Evolutionary conservation across 306 rosid species (phyloP), one percentile per base, ranked within the genome.

Genomic region (Acmispon strigosus): DNA sequence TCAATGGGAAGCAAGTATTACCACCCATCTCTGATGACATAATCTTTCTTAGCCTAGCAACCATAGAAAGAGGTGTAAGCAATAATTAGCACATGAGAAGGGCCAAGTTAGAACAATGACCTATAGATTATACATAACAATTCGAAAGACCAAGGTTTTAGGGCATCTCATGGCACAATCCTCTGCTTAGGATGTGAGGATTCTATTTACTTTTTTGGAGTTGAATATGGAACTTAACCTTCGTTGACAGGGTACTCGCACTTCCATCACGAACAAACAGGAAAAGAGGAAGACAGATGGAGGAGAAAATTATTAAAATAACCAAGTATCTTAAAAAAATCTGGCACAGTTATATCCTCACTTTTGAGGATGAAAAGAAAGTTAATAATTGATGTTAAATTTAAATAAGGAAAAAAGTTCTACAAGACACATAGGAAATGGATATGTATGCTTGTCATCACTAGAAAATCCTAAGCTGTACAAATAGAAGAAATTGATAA

Each of bases 401-500:
- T 77, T 64, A 68, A 71, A 71, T 67, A 73, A 44, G 54, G 75
- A 66, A 62, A 70, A 68, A 74, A 76, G n/a, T n/a, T 39, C 63
- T 85, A 82, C 20, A 62, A 73, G 24, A 49, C 53, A 82, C 71
- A 81, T 18, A 48, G 80, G 76, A 78, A 85, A 82, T 58, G 78
- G 82, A 75, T 77, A 77, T 86, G 87, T 78, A 76, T 84, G 76
- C 65, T 85, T 84, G 78, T 77, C 82, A 85, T 77, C 89, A 60
- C 94, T 84, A 87, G 69, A 86, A 86, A 79, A 86, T 78, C 85
- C 96, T 88, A 92, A 62, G 47, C 92, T 92, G 95, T 86, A 86
- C 96, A 86, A 75, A 82, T 75, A 79, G 78, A 78, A 79, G 80
- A 75, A 66, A 71, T 71, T 66, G 74, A 70, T 64, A 62, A 57